A percentile compares a stretch with the other conserved stretches of the same genome.
Conservation (phyloP, 2,329 filamentous ascomycete species). For the Coleophoma eucalyptorum region DNA sequence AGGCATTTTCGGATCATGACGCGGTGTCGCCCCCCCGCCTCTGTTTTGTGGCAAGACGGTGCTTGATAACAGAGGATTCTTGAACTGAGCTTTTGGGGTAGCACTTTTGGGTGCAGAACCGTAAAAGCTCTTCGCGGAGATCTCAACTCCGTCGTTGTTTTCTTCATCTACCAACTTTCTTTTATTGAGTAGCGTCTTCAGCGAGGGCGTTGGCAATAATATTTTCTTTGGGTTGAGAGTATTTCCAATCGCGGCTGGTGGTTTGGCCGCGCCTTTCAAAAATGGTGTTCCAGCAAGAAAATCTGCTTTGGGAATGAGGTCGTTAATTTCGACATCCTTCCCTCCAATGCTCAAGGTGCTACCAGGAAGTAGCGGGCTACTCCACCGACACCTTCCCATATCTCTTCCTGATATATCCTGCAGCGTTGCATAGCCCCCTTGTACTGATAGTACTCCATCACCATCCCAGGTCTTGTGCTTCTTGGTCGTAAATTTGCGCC, state of each 20-base stretch:
- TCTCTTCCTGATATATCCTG: conserved; percentile 61
- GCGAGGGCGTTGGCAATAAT: conserved; percentile 1
- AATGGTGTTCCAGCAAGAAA: conserved; percentile 46
- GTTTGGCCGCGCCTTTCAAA: conserved; percentile 23
- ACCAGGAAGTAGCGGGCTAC: conserved; percentile 53
- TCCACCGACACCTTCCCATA: conserved; percentile 54
- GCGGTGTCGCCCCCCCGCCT: conserved; percentile 48
- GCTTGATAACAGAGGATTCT: conserved; percentile 53
- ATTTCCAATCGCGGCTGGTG: conserved; percentile 6
- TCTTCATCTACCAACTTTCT: conserved; percentile 4
- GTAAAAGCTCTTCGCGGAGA: conserved; percentile 35
- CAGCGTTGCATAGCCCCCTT: conserved; percentile 53
- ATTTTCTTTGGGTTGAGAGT: conserved; percentile 6
- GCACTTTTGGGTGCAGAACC: conserved; percentile 30
- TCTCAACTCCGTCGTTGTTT: conserved; percentile 20
- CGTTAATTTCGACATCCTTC: conserved; percentile 67
- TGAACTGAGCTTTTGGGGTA: conserved; percentile 48
- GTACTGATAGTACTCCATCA: conserved; percentile 59
- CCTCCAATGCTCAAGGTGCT: conserved; percentile 58
- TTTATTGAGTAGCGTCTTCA: conserved; percentile 15
- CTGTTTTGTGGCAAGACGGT: conserved; percentile 44
- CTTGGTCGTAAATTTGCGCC: conserved; percentile 66
- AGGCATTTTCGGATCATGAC: conserved; percentile 57
- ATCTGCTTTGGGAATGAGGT: conserved; percentile 55
- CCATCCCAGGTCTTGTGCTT: conserved; percentile 79